Evolutionary conservation across 208 protist genomes (phyloP).

Genomic region (Wallacemonas sp.): DNA sequence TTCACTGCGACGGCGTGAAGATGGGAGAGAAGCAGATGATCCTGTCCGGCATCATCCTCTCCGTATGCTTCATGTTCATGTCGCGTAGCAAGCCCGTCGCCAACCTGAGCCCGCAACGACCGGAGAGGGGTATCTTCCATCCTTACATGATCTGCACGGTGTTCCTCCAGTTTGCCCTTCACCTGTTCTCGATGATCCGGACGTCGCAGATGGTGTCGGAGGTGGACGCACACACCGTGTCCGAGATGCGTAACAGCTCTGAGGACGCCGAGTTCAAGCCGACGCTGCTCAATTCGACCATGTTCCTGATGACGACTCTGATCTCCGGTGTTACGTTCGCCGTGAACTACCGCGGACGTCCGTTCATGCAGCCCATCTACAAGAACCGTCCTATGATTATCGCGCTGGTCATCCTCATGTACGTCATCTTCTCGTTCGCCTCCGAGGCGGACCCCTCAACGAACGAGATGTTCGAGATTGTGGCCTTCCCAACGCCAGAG

Average conservation of each 20-base stretch:
- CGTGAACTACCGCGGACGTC: constrained; percentile 97
- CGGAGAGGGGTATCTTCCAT: constrained; percentile 94
- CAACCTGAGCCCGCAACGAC: constrained; percentile 90
- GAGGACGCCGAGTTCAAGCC: constrained; percentile 94
- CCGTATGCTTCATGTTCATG: constrained; percentile 98
- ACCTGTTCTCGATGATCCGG: constrained; percentile 92
- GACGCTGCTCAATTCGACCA: constrained; percentile 95
- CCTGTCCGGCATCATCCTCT: constrained; percentile 91
- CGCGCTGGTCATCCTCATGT: constrained; percentile 63
- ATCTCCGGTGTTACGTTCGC: constrained; percentile 96
- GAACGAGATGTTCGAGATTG: constrained; percentile 87
- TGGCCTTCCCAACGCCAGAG: constrained; percentile 75
- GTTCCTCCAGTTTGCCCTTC: constrained; percentile 95
- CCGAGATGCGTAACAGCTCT: constrained; percentile 47
- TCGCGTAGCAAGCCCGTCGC: constrained; percentile 93
- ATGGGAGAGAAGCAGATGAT: constrained; percentile 98
- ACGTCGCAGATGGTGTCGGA: constrained; percentile 74
- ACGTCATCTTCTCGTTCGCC: constrained; percentile 81
- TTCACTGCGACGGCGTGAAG: constrained; percentile 97
- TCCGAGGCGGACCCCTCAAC: constrained; percentile 71
- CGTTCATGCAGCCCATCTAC: constrained; percentile 93
- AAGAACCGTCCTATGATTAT: constrained; percentile 93
- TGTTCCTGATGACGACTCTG: constrained; percentile 95
- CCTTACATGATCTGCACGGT: constrained; percentile 95
- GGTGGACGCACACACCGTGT: constrained; percentile 55